Conservation (phyloP, 2,329 filamentous ascomycete species). For the Fusarium vanettenii region DNA sequence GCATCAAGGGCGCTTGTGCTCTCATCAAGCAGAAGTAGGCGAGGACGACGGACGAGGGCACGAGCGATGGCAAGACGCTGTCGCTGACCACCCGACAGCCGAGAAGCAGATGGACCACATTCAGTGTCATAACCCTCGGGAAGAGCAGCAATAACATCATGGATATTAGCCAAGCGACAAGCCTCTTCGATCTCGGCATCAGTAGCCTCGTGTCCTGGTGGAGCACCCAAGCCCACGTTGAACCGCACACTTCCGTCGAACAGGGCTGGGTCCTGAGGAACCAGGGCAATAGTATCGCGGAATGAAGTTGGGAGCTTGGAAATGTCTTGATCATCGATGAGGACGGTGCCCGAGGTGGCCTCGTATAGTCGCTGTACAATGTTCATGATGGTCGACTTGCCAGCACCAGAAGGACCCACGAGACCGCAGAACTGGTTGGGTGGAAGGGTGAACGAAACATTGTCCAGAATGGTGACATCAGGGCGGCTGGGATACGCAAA, state of each 20-base stretch:
- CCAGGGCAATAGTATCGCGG: slow-evolving; percentile 64
- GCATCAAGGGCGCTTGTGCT: slow-evolving; percentile 82
- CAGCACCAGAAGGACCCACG: slow-evolving; percentile 73
- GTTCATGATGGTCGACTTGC: slow-evolving; percentile 74
- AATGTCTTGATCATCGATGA: slow-evolving; percentile 59
- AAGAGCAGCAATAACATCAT: slow-evolving; percentile 73
- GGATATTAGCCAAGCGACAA: slow-evolving; percentile 75
- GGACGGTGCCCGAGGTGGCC: slow-evolving; percentile 52
- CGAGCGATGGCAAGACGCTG: slow-evolving; percentile 83
- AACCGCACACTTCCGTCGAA: slow-evolving; percentile 68
- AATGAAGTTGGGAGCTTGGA: slow-evolving; percentile 54
- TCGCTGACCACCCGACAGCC: slow-evolving; percentile 81
- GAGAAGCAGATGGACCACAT: slow-evolving; percentile 77
- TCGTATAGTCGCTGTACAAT: slow-evolving; percentile 63
- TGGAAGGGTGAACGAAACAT: slow-evolving; percentile 65
- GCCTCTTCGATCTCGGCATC: slow-evolving; percentile 73
- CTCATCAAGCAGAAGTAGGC: slow-evolving; percentile 82
- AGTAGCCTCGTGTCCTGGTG: slow-evolving; percentile 65
- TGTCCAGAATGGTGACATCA: slow-evolving; percentile 66
- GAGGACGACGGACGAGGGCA: slow-evolving; percentile 77
- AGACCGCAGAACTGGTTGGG: slow-evolving; percentile 71
- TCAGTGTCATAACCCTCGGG: slow-evolving; percentile 75
- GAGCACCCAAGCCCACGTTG: slow-evolving; percentile 66
- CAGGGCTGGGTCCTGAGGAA: slow-evolving; percentile 67
- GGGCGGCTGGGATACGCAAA: slow-evolving; percentile 75